These are phyloP conservation scores for Thelephora ganbajun DNA, from an alignment of 768 basidiomycete species.

Conservation along the genomic window DNA sequence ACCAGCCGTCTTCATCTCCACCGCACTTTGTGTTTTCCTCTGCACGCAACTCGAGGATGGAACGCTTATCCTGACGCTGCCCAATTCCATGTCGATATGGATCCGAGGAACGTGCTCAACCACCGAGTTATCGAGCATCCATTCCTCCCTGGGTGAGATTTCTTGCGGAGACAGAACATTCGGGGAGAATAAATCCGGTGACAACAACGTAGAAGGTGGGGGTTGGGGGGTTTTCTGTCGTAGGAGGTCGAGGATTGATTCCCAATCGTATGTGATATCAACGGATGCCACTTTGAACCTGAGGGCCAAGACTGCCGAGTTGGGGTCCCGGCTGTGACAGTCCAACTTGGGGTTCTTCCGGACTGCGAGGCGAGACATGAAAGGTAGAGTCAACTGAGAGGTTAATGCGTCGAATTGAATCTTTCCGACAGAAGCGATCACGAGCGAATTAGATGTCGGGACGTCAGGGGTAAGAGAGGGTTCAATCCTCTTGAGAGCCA, in stretches of 20 bases:
- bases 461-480: slow-evolving; percentile 1
- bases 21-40: not conserved
- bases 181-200: not conserved
- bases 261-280: not conserved
- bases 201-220: not conserved
- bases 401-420: slow-evolving; percentile 27
- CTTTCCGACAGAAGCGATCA: slow-evolving; percentile 29
- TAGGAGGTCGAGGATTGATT: not conserved
- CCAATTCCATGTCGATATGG: not conserved
- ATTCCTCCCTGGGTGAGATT: too few relatives aligned
- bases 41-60: not conserved
- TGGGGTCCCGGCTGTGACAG: slow-evolving; percentile 43
- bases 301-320: slow-evolving; percentile 39
- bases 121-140: too few relatives aligned
- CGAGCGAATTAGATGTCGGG: slow-evolving; percentile 13
- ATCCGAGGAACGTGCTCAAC: not conserved
- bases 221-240: not conserved
- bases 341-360: slow-evolving; percentile 17
- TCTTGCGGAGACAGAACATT: not conserved
- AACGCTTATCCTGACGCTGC: not conserved
- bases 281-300: slow-evolving; percentile 20
- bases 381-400: slow-evolving; percentile 51
- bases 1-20: not conserved
- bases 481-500: slow-evolving; percentile 30
- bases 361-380: slow-evolving; percentile 19